Evolutionary conservation across 140 eudicot species (phyloP), one percentile per base, ranked within the genome.

Genomic region (Oenanthe javanica): DNA sequence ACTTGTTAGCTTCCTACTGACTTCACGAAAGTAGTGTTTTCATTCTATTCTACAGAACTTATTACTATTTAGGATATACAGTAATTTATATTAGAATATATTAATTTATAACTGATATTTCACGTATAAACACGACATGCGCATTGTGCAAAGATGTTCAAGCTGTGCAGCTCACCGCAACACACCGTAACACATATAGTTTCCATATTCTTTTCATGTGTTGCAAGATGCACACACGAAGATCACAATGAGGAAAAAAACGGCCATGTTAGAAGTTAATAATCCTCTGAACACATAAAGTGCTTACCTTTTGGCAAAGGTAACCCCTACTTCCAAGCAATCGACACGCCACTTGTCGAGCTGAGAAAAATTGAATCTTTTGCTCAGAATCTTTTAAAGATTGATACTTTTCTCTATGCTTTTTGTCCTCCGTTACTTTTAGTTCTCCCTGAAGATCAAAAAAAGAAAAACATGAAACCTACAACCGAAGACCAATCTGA

Each of bases 281-380:
- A 36, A 16, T 18, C 23, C 6, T 55, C 38, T 63, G 46, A 25
- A 10, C 36, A 83, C 31, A 13, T 12, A 73, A 77, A 75, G 6
- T 3, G 13, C 52, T 59, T 88, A 92, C 99, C 97, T 79, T 95
- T 66, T 95, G 97, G 54, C 99, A 92, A 84, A 95, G 97, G 87
- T 95, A 94, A 84, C 92, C 92, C 88, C 96, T 81, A 81, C 99
- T 95, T 75, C 97, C 99, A 63, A 95, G 97, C 84, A 95, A 77
- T 76, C 97, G 97, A 66, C 99, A 95, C 23, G 99, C 99, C 72
- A 95, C 88, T 83, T 95, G 97, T 51, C 97, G 90, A 67, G 99
- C 95, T 43, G 97, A 84, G 81, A 85, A 95, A 86, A 95, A 95
- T 40, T 92, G 96, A 15, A 92, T 81, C 84, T 95, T 95, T 78